Percentiles rank a stretch among this genome's conserved stretches.
phyloP scores from a whole-genome alignment of 805 yeast species.

The Lipomyces mesembrius region DNA sequence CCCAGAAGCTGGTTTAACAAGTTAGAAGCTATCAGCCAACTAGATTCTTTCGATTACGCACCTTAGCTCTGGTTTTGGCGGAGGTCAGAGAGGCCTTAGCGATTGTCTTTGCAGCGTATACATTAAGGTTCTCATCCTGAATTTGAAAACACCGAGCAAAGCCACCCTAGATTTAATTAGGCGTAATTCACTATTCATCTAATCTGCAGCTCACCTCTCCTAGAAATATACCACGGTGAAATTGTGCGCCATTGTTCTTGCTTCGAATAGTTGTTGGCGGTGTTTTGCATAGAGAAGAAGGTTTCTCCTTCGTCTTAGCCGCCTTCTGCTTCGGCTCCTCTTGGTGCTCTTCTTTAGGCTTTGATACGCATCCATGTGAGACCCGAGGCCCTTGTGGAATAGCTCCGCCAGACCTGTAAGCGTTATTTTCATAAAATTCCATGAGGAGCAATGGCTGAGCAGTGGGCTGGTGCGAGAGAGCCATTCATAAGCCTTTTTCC shows the following conservation, averaged over 20 bases:
- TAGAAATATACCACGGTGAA: slow-evolving; percentile 83
- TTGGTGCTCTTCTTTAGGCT: not conserved
- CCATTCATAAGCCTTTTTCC: slow-evolving; percentile 2
- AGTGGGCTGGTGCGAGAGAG: slow-evolving; percentile 7
- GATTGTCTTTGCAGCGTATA: slow-evolving; percentile 95
- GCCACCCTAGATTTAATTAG: slow-evolving; percentile 65
- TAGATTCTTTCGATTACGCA: not conserved
- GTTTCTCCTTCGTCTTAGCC: slow-evolving; percentile 83
- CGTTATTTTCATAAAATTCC: slow-evolving; percentile 8
- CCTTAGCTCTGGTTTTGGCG: slow-evolving; percentile 78
- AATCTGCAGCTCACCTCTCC: slow-evolving; percentile 60
- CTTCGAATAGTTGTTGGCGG: slow-evolving; percentile 94
- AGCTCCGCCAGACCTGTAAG: not conserved
- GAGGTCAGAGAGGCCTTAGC: slow-evolving; percentile 93
- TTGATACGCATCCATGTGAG: not conserved
- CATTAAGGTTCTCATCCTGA: slow-evolving; percentile 82
- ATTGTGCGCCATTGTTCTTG: slow-evolving; percentile 76
- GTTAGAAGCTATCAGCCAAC: not conserved
- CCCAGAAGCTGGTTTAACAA: slow-evolving; percentile 66
- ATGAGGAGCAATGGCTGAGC: slow-evolving; percentile 12
- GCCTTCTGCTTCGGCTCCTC: slow-evolving; percentile 35
- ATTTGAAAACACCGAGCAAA: slow-evolving; percentile 98
- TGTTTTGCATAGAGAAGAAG: slow-evolving; percentile 89
- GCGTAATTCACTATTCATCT: not conserved
- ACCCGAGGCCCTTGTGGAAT: not conserved